Percentiles rank a stretch among this genome's conserved stretches.
phyloP scores from a whole-genome alignment of 768 basidiomycete genomes.

The Xerocomellus chrysenteron region DNA sequence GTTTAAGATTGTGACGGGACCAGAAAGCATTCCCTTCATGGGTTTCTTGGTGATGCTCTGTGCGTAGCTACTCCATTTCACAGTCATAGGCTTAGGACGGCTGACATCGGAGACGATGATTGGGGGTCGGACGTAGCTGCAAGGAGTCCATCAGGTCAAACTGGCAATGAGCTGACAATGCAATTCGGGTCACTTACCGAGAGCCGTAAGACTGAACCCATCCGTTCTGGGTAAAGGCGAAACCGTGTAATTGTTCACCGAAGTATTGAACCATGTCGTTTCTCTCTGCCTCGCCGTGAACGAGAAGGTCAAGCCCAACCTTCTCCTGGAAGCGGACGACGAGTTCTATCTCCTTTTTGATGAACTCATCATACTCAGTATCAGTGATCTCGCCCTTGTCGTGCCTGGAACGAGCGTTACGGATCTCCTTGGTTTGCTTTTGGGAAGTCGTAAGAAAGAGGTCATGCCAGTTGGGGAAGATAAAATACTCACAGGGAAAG shows the following conservation, averaged over 20 bases:
- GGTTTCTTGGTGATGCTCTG: constrained; percentile 91
- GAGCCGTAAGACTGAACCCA: constrained; percentile 99
- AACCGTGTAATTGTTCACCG: constrained; percentile 91
- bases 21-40: constrained; percentile 99
- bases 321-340: constrained; percentile 98
- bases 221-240: constrained; percentile 97
- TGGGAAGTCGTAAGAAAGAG: constrained; percentile 9
- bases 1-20: constrained; percentile 98
- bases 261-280: constrained; percentile 99
- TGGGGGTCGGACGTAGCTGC: constrained; percentile 93
- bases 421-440: constrained; percentile 99
- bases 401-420: constrained; percentile 92
- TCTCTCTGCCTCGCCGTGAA: constrained; percentile 98
- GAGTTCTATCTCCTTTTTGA: constrained; percentile 93
- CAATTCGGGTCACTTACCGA: constrained; percentile 51
- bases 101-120: constrained; percentile 98
- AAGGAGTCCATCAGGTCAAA: constrained; percentile 7
- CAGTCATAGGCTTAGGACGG: constrained; percentile 90
- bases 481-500: constrained; percentile 74
- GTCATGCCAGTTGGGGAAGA: not conserved
- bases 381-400: constrained; percentile 86
- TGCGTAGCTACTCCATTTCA: constrained; percentile 95
- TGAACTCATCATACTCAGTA: constrained; percentile 93
- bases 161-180: constrained; percentile 4
- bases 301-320: constrained; percentile 93